These are phyloP conservation scores for Trichoderma gracile DNA, from an alignment of 2,329 filamentous ascomycete species.

Conservation along the genomic window DNA sequence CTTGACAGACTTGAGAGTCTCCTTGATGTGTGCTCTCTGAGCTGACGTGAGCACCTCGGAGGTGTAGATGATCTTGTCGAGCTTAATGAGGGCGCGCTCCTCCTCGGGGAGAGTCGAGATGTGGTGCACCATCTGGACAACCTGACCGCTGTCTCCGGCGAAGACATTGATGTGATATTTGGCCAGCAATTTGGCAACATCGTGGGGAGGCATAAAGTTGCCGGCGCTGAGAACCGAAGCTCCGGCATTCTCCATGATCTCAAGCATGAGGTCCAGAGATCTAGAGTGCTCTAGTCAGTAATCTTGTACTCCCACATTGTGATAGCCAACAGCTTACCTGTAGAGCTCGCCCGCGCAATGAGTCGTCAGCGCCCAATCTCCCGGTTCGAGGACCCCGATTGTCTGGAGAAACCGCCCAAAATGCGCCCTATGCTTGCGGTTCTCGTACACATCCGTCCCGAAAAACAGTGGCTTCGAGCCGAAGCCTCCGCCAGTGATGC, in stretches of 20 bases:
- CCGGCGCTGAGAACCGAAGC: constrained; percentile 44
- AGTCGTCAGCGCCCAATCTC: constrained; percentile 44
- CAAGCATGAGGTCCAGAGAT: constrained; percentile 44
- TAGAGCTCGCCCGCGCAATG: constrained; percentile 43
- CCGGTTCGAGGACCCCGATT: constrained; percentile 36
- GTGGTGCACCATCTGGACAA: constrained; percentile 41
- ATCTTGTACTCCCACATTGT: too few relatives aligned
- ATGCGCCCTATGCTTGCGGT: constrained; percentile 42
- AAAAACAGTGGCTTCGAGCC: constrained; percentile 42
- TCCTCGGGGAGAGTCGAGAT: constrained; percentile 36
- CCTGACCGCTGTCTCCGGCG: constrained; percentile 42
- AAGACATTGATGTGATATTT: constrained; percentile 43
- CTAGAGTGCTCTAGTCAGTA: too few relatives aligned
- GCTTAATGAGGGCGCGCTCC: constrained; percentile 32
- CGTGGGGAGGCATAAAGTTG: constrained; percentile 30
- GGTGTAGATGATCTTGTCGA: constrained; percentile 48
- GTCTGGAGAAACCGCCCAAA: constrained; percentile 38
- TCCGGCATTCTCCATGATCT: constrained; percentile 45
- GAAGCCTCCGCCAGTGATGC: constrained; percentile 44
- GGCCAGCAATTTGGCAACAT: constrained; percentile 34
- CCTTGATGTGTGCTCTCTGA: constrained; percentile 38
- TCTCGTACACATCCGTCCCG: constrained; percentile 43
- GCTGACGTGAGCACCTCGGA: constrained; percentile 42
- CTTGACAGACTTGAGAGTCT: constrained; percentile 36
- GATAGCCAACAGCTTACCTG: too few relatives aligned